Evolutionary conservation across 2,329 filamentous ascomycete genomes (phyloP).

Genomic region (Fusarium acutatum): DNA sequence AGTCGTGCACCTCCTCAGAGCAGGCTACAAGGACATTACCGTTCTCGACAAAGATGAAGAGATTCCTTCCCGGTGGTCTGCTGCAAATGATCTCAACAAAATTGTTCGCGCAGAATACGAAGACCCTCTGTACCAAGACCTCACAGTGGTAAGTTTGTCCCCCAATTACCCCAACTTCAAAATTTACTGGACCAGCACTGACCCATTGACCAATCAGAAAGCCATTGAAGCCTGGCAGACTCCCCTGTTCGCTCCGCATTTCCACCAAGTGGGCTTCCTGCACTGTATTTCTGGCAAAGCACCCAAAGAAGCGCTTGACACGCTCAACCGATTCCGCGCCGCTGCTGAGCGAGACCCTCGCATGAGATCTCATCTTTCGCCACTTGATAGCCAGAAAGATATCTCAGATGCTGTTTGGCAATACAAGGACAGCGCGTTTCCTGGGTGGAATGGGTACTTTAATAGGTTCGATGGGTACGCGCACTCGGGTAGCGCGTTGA

Average conservation of each 20-base stretch:
- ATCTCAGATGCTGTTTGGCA: slow-evolving; percentile 56
- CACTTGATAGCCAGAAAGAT: slow-evolving; percentile 48
- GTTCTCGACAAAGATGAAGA: slow-evolving; percentile 54
- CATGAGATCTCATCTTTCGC: slow-evolving; percentile 51
- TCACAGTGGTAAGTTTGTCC: slow-evolving; percentile 56
- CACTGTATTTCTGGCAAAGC: slow-evolving; percentile 59
- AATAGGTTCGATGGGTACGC: slow-evolving; percentile 67
- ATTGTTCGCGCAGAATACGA: slow-evolving; percentile 68
- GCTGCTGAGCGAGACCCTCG: slow-evolving; percentile 51
- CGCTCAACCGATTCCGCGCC: slow-evolving; percentile 53
- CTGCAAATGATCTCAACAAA: slow-evolving; percentile 69
- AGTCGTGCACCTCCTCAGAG: slow-evolving; percentile 54
- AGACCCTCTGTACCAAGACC: slow-evolving; percentile 63
- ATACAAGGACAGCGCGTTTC: slow-evolving; percentile 56
- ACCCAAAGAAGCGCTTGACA: slow-evolving; percentile 56
- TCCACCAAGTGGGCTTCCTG: slow-evolving; percentile 52
- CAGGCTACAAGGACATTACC: slow-evolving; percentile 56
- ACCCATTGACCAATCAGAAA: slow-evolving; percentile 39
- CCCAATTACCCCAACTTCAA: not conserved
- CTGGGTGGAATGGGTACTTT: slow-evolving; percentile 64
- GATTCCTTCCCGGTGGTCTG: slow-evolving; percentile 58
- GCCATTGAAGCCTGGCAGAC: slow-evolving; percentile 62
- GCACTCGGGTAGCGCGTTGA: slow-evolving; percentile 61
- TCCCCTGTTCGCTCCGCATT: slow-evolving; percentile 62
- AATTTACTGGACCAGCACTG: not conserved